phyloP scores from a whole-genome alignment of 164 flowering plant genomes.

The Pachysandra terminalis region DNA sequence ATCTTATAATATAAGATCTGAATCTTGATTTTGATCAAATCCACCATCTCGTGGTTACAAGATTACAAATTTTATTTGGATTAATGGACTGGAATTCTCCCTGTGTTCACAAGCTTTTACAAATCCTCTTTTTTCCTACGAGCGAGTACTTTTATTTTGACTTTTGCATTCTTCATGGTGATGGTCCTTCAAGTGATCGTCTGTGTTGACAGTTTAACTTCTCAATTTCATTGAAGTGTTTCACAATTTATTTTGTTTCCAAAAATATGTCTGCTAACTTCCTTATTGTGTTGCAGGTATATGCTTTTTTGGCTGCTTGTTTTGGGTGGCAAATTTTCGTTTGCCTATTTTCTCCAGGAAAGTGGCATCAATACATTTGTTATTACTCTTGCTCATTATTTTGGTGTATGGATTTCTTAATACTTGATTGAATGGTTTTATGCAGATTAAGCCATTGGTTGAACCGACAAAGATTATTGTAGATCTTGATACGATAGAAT shows the following conservation, averaged over 20 bases:
- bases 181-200: background rate
- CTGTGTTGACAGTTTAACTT: background rate
- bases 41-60: too few species aligned
- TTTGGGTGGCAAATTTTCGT: conserved; percentile 69
- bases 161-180: background rate
- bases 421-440: conserved; percentile 8
- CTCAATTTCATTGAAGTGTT: background rate
- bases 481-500: conserved; percentile 23
- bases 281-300: conserved; percentile 56
- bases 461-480: conserved; percentile 62
- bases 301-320: conserved; percentile 84
- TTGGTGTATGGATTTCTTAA: conserved; percentile 2
- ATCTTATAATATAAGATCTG: too few species aligned
- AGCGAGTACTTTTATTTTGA: background rate
- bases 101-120: background rate
- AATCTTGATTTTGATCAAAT: too few species aligned
- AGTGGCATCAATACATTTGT: conserved; percentile 18
- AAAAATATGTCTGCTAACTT: background rate
- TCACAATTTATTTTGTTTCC: background rate
- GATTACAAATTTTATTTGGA: too few species aligned
- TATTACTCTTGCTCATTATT: background rate
- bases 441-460: conserved; percentile 88
- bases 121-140: background rate
- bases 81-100: too few species aligned
- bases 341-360: conserved; percentile 92